Evolutionary conservation across 768 basidiomycete species (phyloP), one percentile per base, ranked within the genome.

Genomic region (Dioszegia hungarica): DNA sequence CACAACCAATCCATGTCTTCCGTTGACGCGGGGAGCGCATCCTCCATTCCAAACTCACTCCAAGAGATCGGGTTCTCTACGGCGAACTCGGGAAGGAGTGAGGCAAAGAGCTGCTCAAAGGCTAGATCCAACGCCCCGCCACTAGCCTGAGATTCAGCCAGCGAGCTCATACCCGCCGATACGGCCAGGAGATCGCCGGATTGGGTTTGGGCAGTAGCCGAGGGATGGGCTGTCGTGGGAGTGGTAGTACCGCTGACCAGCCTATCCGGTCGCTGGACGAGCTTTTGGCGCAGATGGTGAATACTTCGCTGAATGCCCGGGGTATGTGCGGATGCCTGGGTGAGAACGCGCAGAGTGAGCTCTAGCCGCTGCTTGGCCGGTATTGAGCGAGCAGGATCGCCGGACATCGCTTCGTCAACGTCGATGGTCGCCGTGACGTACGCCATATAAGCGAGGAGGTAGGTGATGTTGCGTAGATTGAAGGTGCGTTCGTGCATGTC

Each of bases 371-470:
- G 19, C 19, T 27, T 46, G 3, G 40, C 54, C 17, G 54, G 37
- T 11, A 22, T 4, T 14, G 54, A 38, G 2, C 54, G 54, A 46
- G n/a, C 11, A 17, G 19, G 28, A 27, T 55, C 43, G 17, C 28
- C 15, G n/a, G 31, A 43, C 14, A 55, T 12, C 29, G 54, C 54
- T 25, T 55, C 54, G 29, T 31, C 39, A 5, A 55, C 43, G 31
- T 55, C 54, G 33, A 55, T 40, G 17, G 54, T 55, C 3, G 54
- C 54, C 11, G 54, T 36, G 2, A 55, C 54, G 24, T 55, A 55
- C 4, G 54, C 54, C 54, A 55, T 55, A 34, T 55, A 55, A 14
- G 54, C 54, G 29, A 55, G 31, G 33, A 55, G 54, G 19, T 55
- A 55, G 54, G 54, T 47, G 28, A 47, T 47, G 19, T 47, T 47